A percentile compares a stretch with the other conserved stretches of the same genome.
Evolutionary conservation across 768 basidiomycete species (phyloP).

Genomic region (Astraeus odoratus): DNA sequence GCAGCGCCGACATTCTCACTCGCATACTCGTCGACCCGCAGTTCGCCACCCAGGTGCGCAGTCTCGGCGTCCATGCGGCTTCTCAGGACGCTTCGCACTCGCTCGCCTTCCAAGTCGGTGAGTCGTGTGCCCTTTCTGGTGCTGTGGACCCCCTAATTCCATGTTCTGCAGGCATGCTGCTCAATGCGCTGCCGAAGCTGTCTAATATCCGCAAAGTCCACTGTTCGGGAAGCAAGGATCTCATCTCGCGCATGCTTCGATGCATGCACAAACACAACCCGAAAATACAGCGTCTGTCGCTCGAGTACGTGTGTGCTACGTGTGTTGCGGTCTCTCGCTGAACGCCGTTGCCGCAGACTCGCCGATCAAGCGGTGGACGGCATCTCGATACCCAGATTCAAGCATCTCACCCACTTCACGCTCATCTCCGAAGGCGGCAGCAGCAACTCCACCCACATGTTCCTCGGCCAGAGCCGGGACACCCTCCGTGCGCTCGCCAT

Average conservation of each 20-base stretch:
- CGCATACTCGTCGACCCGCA: constrained; percentile 53
- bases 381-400: constrained; percentile 42
- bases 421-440: constrained; percentile 42
- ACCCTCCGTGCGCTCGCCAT: constrained; percentile 49
- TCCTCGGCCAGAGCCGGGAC: constrained; percentile 46
- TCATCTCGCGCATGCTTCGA: constrained; percentile 44
- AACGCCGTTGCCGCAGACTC: constrained; percentile 10
- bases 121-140: constrained; percentile 2
- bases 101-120: constrained; percentile 62
- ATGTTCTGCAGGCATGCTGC: constrained; percentile 51
- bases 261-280: constrained; percentile 47
- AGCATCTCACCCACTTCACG: constrained; percentile 52
- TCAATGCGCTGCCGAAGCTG: constrained; percentile 60
- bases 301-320: constrained; percentile 34
- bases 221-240: constrained; percentile 50
- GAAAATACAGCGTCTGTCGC: constrained; percentile 48
- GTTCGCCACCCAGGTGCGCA: constrained; percentile 53
- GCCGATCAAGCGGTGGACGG: constrained; percentile 39
- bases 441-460: constrained; percentile 33
- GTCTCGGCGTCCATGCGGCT: constrained; percentile 52
- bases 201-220: constrained; percentile 53
- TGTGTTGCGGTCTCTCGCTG: not conserved
- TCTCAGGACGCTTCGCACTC: constrained; percentile 40
- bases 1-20: constrained; percentile 66
- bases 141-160: not conserved